Base-by-base conservation (phyloP, 129 eudicot species). In the Chrysanthemum lavandulifolium region DNA sequence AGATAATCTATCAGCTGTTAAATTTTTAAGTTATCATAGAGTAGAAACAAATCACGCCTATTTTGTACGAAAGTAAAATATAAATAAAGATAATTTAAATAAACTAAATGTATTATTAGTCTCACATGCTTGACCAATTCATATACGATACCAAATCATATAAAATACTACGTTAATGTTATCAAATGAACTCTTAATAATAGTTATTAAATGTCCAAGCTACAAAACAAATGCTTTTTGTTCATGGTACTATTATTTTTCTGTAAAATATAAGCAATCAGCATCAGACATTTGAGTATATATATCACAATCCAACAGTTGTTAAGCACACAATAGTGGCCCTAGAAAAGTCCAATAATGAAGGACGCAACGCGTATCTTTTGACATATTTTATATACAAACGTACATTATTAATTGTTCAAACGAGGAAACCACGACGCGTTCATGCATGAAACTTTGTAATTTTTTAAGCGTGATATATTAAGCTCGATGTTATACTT, bases 281-380 rank as follows among this genome's bases (percentile, higher is more conserved):
- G 0, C 72, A 49, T 49, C 12, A 2, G 14, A 25, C 57, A 47
- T 19, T n/a, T 67, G 9, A 47, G 60, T 21, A 1, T 0, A 1
- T 50, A 25, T 67, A 43, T 67, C 59, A 23, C 59, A 13, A 21
- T 66, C 59, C 52, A 23, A 49, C 50, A 21, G 72, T 67, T 49
- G 59, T 23, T 67, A 51, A 33, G 72, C 59, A 67, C 59, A 49
- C 59, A 67, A 50, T 13, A 67, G 21, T 67, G 72, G 72, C 21
- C 43, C 72, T 12, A 49, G 18, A 18, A 66, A 66, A 54, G 71
- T 0, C 71, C 55, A 66, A 66, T 0, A 52, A 52, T 52, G 1
- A 52, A 52, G 15, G 57, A 52, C 15, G 8, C 16, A 36, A 64
- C 45, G 69, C 45, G 16, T 29, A 36, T 1, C 19, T 4, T 61